phyloP scores from a whole-genome alignment of 352 stramenopile genomes.

The Thalassiosira allenii region DNA sequence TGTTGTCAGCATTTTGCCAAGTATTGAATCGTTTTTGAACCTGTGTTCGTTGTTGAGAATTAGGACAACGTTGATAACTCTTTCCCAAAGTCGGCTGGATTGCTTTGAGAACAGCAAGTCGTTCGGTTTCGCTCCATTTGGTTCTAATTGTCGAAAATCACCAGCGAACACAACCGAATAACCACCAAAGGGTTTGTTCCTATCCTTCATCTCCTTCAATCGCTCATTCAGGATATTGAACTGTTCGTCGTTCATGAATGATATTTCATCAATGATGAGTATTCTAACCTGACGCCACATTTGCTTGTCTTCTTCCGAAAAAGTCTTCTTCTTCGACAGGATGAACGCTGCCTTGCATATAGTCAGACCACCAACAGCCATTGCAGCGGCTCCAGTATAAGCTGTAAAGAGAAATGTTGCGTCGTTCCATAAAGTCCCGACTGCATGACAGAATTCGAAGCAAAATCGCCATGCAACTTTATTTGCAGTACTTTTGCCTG shows the following conservation, averaged over 20 bases:
- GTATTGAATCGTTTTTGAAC: slow-evolving; percentile 40
- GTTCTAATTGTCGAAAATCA: slow-evolving; percentile 28
- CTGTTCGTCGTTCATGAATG: background rate
- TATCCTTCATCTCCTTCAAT: background rate
- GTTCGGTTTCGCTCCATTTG: background rate
- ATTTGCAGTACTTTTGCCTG: background rate
- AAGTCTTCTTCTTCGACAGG: background rate
- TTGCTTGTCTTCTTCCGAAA: background rate
- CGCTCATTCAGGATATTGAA: background rate
- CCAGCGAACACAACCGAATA: slow-evolving; percentile 34
- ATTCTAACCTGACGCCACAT: background rate
- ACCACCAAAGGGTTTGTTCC: slow-evolving; percentile 12
- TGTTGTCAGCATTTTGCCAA: slow-evolving; percentile 17
- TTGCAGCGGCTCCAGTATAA: background rate
- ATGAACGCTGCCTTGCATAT: background rate
- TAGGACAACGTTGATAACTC: slow-evolving; percentile 19
- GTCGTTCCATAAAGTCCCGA: background rate
- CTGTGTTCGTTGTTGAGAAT: slow-evolving; percentile 35
- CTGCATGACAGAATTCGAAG: background rate
- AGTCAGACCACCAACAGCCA: background rate
- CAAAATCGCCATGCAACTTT: background rate
- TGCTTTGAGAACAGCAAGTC: slow-evolving; percentile 3
- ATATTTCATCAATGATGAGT: slow-evolving; percentile 17
- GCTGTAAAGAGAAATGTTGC: background rate
- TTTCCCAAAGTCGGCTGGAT: slow-evolving; percentile 1